Base-by-base conservation (phyloP, 441 rosid species). In the Brassica hybrid region DNA sequence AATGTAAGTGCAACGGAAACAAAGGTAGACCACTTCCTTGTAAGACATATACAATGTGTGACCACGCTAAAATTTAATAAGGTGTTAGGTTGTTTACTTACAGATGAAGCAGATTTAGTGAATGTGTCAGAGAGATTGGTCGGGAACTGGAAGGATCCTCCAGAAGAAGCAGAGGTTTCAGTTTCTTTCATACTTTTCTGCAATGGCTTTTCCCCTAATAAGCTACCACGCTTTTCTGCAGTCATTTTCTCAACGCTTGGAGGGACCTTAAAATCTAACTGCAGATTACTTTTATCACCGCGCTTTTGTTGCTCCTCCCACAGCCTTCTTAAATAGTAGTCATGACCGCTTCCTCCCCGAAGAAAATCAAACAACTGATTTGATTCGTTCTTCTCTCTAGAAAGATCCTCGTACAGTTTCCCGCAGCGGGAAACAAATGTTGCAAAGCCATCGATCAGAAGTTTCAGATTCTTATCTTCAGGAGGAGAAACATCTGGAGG, bases 371-470 rank as follows among this genome's bases (percentile, higher is more conserved):
- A 95, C 65, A 88, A 76, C 76, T 96, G 93, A 83, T 95, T 91
- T 74, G 96, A 86, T 71, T 85, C 88, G 82, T 93, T 91, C 86
- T 91, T 95, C 86, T 91, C 97, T 79, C 92, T 87, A 30, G 98
- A 93, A 84, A 95, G 97, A 82, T 95, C 99, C 87, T 95, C 99
- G 74, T 86, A 95, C 23, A 91, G 76, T 83, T 91, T 93, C 75
- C 99, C 97, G 54, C 98, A 93, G 75, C 94, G 93, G 77, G 94
- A 93, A 71, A 91, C 98, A 76, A 96, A 88, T 70, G 93, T 86
- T 65, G 97, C 98, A 82, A 93, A 94, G 67, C 98, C 97, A 69
- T 93, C 95, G 67, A 96, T 89, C 75, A 95, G 78, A 81, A 93
- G 77, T 87, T 86, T 93, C 81, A 86, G 71, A 85, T 84, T 89